Evolutionary conservation across 768 basidiomycete genomes (phyloP).

Genomic region (Tephrocybe sp.): DNA sequence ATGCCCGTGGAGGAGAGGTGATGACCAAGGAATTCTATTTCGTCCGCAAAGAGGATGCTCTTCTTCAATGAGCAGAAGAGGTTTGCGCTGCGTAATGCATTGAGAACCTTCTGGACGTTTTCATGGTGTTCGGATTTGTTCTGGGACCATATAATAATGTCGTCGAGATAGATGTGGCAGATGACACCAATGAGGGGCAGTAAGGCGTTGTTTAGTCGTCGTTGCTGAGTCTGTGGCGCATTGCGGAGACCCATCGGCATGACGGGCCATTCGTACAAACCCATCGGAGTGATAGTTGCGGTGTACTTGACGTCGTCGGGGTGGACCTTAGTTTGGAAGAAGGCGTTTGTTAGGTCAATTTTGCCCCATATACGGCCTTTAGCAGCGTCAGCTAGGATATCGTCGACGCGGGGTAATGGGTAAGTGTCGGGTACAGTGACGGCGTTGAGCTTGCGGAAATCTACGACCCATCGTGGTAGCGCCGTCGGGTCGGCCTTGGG

Average conservation of each 20-base stretch:
- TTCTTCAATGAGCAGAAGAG: background rate
- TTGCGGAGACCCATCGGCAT: conserved; percentile 37
- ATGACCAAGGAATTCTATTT: conserved; percentile 15
- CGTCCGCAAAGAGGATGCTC: background rate
- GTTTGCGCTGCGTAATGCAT: background rate
- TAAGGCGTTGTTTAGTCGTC: conserved; percentile 29
- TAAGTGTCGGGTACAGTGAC: conserved; percentile 22
- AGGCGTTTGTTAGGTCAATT: background rate
- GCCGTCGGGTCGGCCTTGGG: conserved; percentile 24
- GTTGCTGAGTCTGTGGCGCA: conserved; percentile 29
- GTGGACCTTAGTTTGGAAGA: conserved; percentile 31
- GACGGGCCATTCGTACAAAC: conserved; percentile 37
- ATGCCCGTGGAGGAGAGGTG: background rate
- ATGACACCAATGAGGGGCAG: conserved; percentile 31
- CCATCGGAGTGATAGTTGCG: conserved; percentile 32
- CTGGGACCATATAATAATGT: conserved; percentile 43
- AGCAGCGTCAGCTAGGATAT: conserved; percentile 18
- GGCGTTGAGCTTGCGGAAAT: conserved; percentile 17
- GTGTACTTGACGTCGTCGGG: conserved; percentile 18
- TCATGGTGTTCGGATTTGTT: conserved; percentile 28
- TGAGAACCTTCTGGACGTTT: conserved; percentile 24
- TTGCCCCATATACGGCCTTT: too few species aligned
- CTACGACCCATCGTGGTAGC: conserved; percentile 31
- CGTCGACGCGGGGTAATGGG: conserved; percentile 19
- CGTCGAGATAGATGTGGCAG: conserved; percentile 43